A percentile compares a stretch with the other conserved stretches of the same genome.
Evolutionary conservation across 148 eudicot genomes (phyloP).

Genomic region (Rhododendron henanense): DNA sequence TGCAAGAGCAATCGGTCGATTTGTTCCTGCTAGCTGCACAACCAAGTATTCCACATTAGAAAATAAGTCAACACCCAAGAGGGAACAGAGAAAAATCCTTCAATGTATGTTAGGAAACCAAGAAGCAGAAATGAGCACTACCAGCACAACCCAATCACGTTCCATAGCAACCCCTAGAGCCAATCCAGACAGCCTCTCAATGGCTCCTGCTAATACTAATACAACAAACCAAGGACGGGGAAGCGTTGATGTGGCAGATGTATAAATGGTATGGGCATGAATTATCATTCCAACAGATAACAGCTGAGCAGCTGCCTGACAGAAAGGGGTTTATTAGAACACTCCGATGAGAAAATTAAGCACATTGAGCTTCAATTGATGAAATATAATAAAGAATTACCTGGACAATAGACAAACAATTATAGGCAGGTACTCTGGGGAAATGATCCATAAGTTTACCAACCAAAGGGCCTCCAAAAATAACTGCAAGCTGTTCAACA

Average conservation of each 20-base stretch:
- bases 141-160: constrained; percentile 98
- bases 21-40: constrained; percentile 81
- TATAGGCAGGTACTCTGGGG: constrained; percentile 79
- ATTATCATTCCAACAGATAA: constrained; percentile 83
- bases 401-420: constrained; percentile 63
- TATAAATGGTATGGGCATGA: constrained; percentile 49
- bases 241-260: constrained; percentile 46
- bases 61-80: neutral
- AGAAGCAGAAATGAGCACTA: constrained; percentile 17
- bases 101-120: neutral
- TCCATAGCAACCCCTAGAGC: constrained; percentile 93
- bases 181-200: constrained; percentile 80
- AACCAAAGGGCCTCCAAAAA: constrained; percentile 81
- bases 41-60: constrained; percentile 13
- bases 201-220: constrained; percentile 76
- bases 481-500: constrained; percentile 61
- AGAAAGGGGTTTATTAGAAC: constrained; percentile 22
- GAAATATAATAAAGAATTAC: constrained; percentile 25
- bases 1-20: constrained; percentile 92
- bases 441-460: constrained; percentile 86
- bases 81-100: neutral
- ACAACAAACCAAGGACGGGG: constrained; percentile 79
- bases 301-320: constrained; percentile 81
- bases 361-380: neutral
- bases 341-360: neutral